Evolutionary conservation across 805 yeast genomes (phyloP).

Genomic region (Wickerhamiella cacticola): DNA sequence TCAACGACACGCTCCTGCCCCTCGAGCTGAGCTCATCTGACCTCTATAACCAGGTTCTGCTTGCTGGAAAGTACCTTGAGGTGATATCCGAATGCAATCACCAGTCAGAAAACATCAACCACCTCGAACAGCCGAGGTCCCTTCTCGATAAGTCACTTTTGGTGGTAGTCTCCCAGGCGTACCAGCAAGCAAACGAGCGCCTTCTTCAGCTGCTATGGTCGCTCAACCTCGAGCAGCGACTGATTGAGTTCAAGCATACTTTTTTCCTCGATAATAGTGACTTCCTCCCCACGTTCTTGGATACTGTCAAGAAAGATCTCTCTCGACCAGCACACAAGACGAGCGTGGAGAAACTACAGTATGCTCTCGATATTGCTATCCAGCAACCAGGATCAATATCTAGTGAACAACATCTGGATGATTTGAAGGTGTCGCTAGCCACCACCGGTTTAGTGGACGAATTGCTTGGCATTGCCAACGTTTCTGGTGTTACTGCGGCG

Average conservation of each 20-base stretch:
- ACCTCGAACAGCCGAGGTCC: constrained; percentile 17
- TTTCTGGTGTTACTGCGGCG: constrained; percentile 27
- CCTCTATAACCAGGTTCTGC: constrained; percentile 51
- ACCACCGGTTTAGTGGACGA: constrained; percentile 28
- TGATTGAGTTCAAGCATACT: constrained; percentile 41
- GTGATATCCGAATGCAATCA: constrained; percentile 45
- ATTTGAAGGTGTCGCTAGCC: constrained; percentile 27
- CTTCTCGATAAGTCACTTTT: constrained; percentile 35
- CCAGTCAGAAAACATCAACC: constrained; percentile 28
- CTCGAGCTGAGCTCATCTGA: constrained; percentile 45
- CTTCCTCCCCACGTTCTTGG: constrained; percentile 42
- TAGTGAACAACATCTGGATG: constrained; percentile 29
- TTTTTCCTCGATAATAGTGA: constrained; percentile 46
- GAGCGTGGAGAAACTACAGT: constrained; percentile 28
- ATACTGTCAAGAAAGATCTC: constrained; percentile 41
- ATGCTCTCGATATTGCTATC: constrained; percentile 30
- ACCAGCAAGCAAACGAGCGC: constrained; percentile 51
- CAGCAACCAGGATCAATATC: constrained; percentile 33
- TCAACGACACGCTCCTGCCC: constrained; percentile 57
- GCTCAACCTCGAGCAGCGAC: constrained; percentile 39
- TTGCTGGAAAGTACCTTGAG: constrained; percentile 77
- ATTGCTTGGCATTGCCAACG: constrained; percentile 28
- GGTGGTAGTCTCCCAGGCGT: constrained; percentile 47
- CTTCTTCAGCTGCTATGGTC: constrained; percentile 45
- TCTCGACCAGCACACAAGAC: constrained; percentile 30